A percentile compares a stretch with the other conserved stretches of the same genome.
These are phyloP conservation scores for Paradendryphiella salina DNA, from an alignment of 2,329 filamentous ascomycete species.

Conservation along the genomic window DNA sequence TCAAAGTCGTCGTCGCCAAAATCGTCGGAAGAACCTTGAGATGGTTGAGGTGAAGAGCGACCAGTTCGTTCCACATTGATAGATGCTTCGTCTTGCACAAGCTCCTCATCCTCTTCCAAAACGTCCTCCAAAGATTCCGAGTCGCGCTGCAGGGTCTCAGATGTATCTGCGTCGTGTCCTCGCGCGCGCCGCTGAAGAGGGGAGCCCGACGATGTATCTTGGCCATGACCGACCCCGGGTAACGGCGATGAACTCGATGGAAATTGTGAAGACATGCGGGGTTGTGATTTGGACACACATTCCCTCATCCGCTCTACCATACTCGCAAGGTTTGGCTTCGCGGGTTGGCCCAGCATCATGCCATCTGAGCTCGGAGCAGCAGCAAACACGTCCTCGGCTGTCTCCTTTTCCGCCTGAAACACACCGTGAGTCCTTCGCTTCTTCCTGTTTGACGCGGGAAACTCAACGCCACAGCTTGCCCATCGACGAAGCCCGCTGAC, in stretches of 20 bases:
- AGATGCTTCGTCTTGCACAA: conserved; percentile 6
- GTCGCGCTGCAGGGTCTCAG: conserved; percentile 12
- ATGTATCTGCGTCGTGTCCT: conserved; percentile 15
- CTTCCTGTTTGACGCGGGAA: conserved; percentile 51
- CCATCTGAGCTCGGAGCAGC: conserved; percentile 40
- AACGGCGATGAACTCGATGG: conserved; percentile 55
- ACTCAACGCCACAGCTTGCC: conserved; percentile 57
- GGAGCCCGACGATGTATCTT: conserved; percentile 28
- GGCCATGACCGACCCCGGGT: conserved; percentile 40
- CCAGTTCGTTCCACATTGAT: neutral
- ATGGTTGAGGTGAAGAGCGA: conserved; percentile 8
- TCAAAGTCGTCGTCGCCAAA: conserved; percentile 45
- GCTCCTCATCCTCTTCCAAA: conserved; percentile 8
- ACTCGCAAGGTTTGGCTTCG: conserved; percentile 36
- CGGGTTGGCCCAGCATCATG: conserved; percentile 28
- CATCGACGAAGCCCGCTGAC: conserved; percentile 53
- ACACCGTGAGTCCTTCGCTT: conserved; percentile 44
- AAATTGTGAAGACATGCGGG: conserved; percentile 27
- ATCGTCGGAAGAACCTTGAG: conserved; percentile 40
- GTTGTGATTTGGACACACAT: conserved; percentile 42
- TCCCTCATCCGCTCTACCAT: conserved; percentile 53
- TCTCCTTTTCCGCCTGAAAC: conserved; percentile 37
- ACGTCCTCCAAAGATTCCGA: conserved; percentile 7
- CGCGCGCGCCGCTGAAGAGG: conserved; percentile 37
- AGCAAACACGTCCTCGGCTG: conserved; percentile 35